Percentiles rank a stretch among this genome's conserved stretches.
phyloP scores from a whole-genome alignment of 2,329 filamentous ascomycete genomes.

The Monilinia aucupariae region DNA sequence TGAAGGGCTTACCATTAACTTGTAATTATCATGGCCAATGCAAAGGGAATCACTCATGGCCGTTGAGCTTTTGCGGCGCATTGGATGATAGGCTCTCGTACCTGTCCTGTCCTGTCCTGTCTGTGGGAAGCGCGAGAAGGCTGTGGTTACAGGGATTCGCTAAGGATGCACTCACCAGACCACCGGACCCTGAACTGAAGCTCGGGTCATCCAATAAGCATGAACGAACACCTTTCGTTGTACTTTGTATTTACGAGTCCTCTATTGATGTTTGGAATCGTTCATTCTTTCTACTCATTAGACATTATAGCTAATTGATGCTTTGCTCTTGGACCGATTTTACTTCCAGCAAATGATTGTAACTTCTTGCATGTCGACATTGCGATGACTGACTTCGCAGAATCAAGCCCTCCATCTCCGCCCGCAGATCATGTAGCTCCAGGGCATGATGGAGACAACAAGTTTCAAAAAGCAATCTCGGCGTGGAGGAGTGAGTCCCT shows the following conservation, averaged over 20 bases:
- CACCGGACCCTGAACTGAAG: too few relatives aligned
- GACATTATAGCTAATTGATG: neutral
- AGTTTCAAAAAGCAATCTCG: constrained; percentile 93
- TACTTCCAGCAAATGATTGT: neutral
- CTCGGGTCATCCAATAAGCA: neutral
- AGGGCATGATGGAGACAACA: constrained; percentile 62
- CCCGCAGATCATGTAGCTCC: constrained; percentile 21
- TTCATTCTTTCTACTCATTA: neutral
- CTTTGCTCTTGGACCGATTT: neutral
- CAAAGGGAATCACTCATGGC: neutral
- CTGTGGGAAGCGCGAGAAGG: constrained; percentile 9
- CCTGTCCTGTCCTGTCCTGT: neutral
- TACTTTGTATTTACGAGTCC: neutral
- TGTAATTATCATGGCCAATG: constrained; percentile 13
- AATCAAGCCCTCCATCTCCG: constrained; percentile 19
- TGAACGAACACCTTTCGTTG: constrained; percentile 16
- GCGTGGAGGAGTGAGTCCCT: constrained; percentile 78
- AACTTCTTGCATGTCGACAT: neutral
- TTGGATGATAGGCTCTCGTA: constrained; percentile 9
- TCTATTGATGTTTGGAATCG: neutral
- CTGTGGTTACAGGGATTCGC: constrained; percentile 18
- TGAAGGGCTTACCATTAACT: constrained; percentile 15
- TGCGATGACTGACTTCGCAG: constrained; percentile 33
- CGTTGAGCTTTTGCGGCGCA: constrained; percentile 13
- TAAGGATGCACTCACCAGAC: neutral